phyloP scores from a whole-genome alignment of 441 rosid species.

The Mallotus repandus region DNA sequence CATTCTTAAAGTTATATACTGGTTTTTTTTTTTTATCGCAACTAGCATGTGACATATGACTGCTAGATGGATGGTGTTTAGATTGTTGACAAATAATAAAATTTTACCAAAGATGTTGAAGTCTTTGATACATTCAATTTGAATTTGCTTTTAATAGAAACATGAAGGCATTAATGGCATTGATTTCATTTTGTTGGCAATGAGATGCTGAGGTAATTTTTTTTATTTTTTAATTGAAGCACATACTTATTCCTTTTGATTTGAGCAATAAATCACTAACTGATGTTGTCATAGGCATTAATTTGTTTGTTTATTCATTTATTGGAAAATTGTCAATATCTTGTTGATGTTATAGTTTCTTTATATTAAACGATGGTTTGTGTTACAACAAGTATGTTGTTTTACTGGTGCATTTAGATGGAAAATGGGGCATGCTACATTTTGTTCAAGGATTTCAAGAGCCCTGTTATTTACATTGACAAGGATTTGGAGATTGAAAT shows the following conservation, averaged over 20 bases:
- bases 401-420: constrained; percentile 43
- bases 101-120: not conserved
- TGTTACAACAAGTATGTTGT: constrained; percentile 9
- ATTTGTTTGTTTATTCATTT: constrained; percentile 5
- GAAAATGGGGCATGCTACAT: constrained; percentile 48
- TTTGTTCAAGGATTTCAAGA: constrained; percentile 56
- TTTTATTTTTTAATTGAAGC: not conserved
- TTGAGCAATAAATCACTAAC: not conserved
- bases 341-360: constrained; percentile 9
- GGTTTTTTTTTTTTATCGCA: too few relatives aligned
- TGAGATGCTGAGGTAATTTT: not conserved
- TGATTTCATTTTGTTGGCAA: not conserved
- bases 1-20: too few relatives aligned
- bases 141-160: not conserved
- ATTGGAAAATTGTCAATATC: not conserved
- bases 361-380: constrained; percentile 2
- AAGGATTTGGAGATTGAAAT: constrained; percentile 52
- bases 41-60: not conserved
- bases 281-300: not conserved
- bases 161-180: not conserved
- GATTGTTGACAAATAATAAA: not conserved
- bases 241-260: not conserved
- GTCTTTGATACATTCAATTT: not conserved
- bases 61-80: not conserved
- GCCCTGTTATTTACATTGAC: constrained; percentile 48